phyloP scores from a whole-genome alignment of 2,329 filamentous ascomycete species.

The Claviceps maximensis region DNA sequence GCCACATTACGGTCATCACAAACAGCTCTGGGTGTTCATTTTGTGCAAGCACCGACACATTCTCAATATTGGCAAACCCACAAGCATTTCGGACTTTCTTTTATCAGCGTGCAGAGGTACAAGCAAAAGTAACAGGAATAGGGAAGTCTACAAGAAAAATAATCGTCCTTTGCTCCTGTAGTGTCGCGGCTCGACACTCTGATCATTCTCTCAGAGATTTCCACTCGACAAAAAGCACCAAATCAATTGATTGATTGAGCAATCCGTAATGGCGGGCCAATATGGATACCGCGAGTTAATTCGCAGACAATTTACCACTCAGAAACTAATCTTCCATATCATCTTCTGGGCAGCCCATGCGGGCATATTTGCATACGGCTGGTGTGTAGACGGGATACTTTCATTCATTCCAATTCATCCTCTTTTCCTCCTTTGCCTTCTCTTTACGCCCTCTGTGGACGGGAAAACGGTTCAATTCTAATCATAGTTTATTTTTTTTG shows the following conservation, averaged over 20 bases:
- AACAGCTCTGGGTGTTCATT: background rate
- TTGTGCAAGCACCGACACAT: background rate
- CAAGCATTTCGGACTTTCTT: background rate
- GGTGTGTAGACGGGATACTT: slow-evolving; percentile 39
- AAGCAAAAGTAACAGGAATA: background rate
- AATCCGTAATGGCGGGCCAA: slow-evolving; percentile 22
- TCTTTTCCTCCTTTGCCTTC: background rate
- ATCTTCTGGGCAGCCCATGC: slow-evolving; percentile 72
- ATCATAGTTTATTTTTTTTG: background rate
- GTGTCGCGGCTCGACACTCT: slow-evolving; percentile 44
- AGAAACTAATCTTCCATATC: slow-evolving; percentile 67
- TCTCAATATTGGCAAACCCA: background rate
- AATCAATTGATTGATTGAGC: background rate
- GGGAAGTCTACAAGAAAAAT: too few relatives aligned
- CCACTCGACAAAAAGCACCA: background rate
- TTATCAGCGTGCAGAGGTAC: background rate
- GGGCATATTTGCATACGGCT: slow-evolving; percentile 71
- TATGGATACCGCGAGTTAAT: slow-evolving; percentile 30
- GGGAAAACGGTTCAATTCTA: background rate
- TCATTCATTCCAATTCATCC: background rate
- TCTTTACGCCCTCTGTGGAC: background rate
- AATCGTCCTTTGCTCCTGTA: background rate
- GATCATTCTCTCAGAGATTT: slow-evolving; percentile 10
- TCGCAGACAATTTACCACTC: slow-evolving; percentile 52
- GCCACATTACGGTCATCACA: background rate